Conservation (phyloP, 2,329 filamentous ascomycete species). For the Talaromyces islandicus region DNA sequence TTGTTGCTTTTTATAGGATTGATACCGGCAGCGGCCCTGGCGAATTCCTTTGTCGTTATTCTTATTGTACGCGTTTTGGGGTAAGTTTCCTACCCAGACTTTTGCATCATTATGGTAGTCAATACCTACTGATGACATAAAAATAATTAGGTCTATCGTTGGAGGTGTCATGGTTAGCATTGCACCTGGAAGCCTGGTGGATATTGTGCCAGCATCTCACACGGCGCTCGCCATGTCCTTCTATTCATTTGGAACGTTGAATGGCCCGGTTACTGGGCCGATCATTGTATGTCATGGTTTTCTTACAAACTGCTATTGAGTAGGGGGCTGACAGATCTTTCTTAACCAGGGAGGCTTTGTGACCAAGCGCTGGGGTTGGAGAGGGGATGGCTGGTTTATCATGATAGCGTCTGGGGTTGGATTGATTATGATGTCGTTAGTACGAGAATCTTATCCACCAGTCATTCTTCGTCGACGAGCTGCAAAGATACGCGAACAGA, state of each 20-base stretch:
- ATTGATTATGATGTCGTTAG: constrained; percentile 50
- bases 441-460: constrained; percentile 68
- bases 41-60: constrained; percentile 20
- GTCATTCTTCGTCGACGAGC: constrained; percentile 59
- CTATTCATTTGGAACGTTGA: constrained; percentile 71
- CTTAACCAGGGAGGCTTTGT: constrained; percentile 44
- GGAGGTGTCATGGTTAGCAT: constrained; percentile 71
- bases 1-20: constrained; percentile 57
- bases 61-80: not conserved
- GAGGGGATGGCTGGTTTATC: constrained; percentile 73
- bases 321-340: not conserved
- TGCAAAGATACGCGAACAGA: constrained; percentile 53
- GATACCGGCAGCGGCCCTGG: constrained; percentile 61
- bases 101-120: not conserved
- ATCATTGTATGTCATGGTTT: constrained; percentile 11
- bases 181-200: constrained; percentile 68
- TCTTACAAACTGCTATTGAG: not conserved
- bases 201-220: constrained; percentile 67
- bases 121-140: not conserved
- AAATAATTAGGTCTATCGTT: constrained; percentile 37
- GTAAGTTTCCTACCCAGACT: not conserved
- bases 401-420: constrained; percentile 61
- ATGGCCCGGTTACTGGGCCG: constrained; percentile 48
- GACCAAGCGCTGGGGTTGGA: constrained; percentile 57
- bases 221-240: constrained; percentile 72